Evolutionary conservation across 2,329 filamentous ascomycete species (phyloP), one percentile per base, ranked within the genome.

Genomic region (Periconia sp.): DNA sequence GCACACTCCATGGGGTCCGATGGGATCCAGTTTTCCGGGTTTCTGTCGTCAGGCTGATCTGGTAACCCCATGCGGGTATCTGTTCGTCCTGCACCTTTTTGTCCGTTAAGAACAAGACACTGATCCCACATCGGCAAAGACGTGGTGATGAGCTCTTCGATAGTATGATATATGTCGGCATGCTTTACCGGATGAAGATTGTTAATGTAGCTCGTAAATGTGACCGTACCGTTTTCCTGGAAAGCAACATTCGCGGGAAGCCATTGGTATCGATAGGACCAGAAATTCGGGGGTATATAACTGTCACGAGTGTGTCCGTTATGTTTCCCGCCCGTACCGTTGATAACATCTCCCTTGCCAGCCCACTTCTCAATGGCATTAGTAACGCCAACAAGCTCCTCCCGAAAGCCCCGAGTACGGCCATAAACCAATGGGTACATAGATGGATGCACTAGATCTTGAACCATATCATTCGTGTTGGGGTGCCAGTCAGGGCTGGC

Each of bases 371-470:
- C 15, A 23, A 55, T 49, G 15, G 59, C 53, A 23, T 58, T 55
- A n/a, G 54, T 45, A 10, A 66, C 27, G 15, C 49, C 54, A 2
- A 63, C 54, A 13, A 41, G 49, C 8, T 50, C 53, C 20, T 58
- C 30, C 13, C 41, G 40, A 3, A 66, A 44, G 33, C 63, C 61
- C 18, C 53, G 46, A 20, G 51, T 54, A 33, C 53, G 52, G 0
- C 81, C 82, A 58, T 83, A 85, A 1, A 83, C 63, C 0, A 89
- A 69, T 0, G 86, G 85, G 58, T 80, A 89, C 3, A 89, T 73
- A 0, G 84, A 88, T 1, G 86, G 85, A 59, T 89, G 81, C 2
- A 89, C 78, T 1, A 89, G 70, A 61, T 89, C 47, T 9, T 40
- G 61, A 37, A 55, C 81, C 50, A 78, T 79, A 0, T 72, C 69